Percentiles rank a stretch among this genome's conserved stretches.
Evolutionary conservation across 495 filamentous ascomycete genomes (phyloP).

Genomic region (Penicillium tannophilum): DNA sequence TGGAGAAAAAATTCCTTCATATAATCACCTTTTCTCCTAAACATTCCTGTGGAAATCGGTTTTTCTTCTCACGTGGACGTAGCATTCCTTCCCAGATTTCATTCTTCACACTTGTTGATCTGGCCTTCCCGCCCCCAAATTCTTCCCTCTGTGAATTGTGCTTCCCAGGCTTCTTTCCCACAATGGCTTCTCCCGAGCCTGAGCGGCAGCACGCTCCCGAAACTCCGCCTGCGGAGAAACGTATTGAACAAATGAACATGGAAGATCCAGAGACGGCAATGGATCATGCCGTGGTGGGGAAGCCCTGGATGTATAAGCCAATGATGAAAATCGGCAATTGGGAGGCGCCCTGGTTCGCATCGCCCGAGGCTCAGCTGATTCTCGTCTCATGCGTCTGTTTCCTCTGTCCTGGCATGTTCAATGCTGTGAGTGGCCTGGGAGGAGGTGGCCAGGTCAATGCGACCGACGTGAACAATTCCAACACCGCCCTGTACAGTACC

Average conservation of each 20-base stretch:
- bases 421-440: conserved; percentile 74
- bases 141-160: conserved; percentile 1
- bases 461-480: conserved; percentile 66
- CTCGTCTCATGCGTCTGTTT: conserved; percentile 86
- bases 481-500: conserved; percentile 75
- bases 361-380: conserved; percentile 70
- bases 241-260: conserved; percentile 5
- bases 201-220: conserved; percentile 13
- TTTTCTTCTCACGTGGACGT: conserved; percentile 8
- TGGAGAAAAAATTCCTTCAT: neutral
- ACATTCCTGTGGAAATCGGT: neutral
- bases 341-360: conserved; percentile 71
- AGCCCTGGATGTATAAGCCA: conserved; percentile 71
- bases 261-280: conserved; percentile 33
- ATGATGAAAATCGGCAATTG: conserved; percentile 52
- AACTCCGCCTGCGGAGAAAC: conserved; percentile 8
- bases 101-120: conserved; percentile 1
- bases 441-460: conserved; percentile 66
- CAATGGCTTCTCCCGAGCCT: conserved; percentile 20
- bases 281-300: conserved; percentile 32
- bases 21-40: neutral
- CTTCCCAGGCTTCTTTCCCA: conserved; percentile 5
- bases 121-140: neutral
- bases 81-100: conserved; percentile 8
- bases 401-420: conserved; percentile 87